Evolutionary conservation across 1,284 basidiomycete genomes (phyloP).

Genomic region (Neonothopanus nambi): DNA sequence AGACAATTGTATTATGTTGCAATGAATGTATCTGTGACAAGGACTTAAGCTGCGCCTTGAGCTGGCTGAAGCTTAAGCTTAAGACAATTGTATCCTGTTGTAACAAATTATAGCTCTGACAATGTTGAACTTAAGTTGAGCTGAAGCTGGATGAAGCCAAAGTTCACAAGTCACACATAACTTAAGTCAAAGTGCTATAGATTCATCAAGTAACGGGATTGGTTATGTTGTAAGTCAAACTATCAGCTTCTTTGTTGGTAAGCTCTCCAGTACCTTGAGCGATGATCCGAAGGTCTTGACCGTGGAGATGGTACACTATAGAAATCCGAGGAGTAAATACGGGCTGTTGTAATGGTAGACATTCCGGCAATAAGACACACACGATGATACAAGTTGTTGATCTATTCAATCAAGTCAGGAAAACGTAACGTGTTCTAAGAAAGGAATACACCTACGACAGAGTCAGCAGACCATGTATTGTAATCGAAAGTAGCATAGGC

Average conservation of each 20-base stretch:
- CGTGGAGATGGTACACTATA: neutral
- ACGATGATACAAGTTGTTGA: conserved; percentile 3
- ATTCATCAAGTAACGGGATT: too few species aligned
- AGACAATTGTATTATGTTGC: too few species aligned
- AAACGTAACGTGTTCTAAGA: neutral
- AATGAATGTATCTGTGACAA: too few species aligned
- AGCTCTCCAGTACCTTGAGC: neutral
- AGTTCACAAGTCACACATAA: too few species aligned
- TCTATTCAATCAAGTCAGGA: neutral
- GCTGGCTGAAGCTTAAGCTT: too few species aligned
- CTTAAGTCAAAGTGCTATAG: too few species aligned
- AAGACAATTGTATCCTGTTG: too few species aligned
- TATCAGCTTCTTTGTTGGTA: neutral
- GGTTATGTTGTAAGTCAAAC: neutral
- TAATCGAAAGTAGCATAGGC: neutral
- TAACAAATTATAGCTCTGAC: too few species aligned
- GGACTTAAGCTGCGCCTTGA: too few species aligned
- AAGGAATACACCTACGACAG: neutral
- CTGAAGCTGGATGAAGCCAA: too few species aligned
- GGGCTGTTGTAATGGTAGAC: too few species aligned
- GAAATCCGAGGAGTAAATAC: neutral
- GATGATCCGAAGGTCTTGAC: neutral
- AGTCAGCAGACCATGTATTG: neutral
- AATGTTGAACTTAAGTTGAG: too few species aligned
- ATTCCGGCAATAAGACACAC: neutral